Evolutionary conservation across 768 basidiomycete genomes (phyloP).

Genomic region (Amyloporia xantha): DNA sequence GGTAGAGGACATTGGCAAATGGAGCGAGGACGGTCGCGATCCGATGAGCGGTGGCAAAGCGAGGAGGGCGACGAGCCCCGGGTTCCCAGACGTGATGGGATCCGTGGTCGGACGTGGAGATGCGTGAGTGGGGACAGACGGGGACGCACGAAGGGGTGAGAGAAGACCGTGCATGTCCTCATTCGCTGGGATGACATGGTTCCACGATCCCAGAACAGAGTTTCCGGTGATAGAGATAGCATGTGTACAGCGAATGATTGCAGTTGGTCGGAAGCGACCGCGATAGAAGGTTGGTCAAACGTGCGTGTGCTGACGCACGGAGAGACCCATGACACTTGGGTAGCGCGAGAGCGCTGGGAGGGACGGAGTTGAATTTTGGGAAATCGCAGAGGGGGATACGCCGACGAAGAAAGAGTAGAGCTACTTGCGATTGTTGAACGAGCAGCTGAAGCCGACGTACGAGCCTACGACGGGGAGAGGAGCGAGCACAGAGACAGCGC

Average conservation of each 20-base stretch:
- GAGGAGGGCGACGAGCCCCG: neutral
- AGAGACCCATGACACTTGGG: neutral
- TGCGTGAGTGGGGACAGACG: neutral
- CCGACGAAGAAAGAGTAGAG: neutral
- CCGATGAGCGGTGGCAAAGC: neutral
- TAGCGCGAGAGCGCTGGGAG: neutral
- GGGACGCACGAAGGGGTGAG: neutral
- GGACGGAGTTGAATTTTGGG: neutral
- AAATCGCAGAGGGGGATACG: neutral
- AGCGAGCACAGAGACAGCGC: neutral
- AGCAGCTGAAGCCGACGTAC: too few relatives aligned
- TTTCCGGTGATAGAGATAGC: neutral
- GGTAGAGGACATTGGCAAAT: neutral
- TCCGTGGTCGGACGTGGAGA: neutral
- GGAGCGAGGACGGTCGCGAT: neutral
- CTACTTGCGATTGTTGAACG: too few relatives aligned
- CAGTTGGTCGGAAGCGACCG: constrained; percentile 5
- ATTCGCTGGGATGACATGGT: constrained; percentile 8
- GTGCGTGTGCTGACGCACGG: constrained; percentile 12
- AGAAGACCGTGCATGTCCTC: constrained; percentile 10
- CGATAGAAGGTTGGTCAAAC: constrained; percentile 9
- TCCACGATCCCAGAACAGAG: constrained; percentile 5
- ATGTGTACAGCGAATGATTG: neutral
- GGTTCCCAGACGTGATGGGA: neutral
- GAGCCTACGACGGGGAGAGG: too few relatives aligned